A percentile compares a stretch with the other conserved stretches of the same genome.
Conservation (phyloP, 768 basidiomycete genomes). For the Agaricus blazei region DNA sequence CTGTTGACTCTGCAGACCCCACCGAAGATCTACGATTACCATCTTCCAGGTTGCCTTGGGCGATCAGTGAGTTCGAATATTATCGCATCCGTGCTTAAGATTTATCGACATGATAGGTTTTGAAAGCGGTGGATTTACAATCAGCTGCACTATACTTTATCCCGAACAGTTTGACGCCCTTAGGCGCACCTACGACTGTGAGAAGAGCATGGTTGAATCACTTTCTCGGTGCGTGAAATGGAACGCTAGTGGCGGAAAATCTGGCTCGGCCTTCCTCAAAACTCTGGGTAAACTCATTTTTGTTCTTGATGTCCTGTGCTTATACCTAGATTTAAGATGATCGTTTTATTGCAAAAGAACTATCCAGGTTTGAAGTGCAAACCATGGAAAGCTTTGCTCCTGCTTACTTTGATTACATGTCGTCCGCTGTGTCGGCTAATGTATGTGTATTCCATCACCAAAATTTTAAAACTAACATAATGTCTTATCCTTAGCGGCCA, state of each 20-base stretch:
- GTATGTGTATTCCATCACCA: constrained; percentile 37
- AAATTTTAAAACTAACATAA: background rate
- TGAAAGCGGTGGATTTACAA: constrained; percentile 83
- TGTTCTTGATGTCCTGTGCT: constrained; percentile 1
- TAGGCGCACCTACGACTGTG: constrained; percentile 88
- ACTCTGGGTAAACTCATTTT: constrained; percentile 37
- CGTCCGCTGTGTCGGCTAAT: constrained; percentile 81
- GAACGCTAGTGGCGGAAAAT: constrained; percentile 94
- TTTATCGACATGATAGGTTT: constrained; percentile 50
- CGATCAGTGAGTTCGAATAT: constrained; percentile 53
- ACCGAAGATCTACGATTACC: constrained; percentile 73
- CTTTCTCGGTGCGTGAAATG: constrained; percentile 93
- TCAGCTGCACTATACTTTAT: constrained; percentile 92
- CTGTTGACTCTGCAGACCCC: constrained; percentile 58
- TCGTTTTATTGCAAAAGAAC: constrained; percentile 97
- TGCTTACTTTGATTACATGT: constrained; percentile 97
- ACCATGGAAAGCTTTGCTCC: constrained; percentile 97
- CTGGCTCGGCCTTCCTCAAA: constrained; percentile 94
- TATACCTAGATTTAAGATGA: constrained; percentile 56
- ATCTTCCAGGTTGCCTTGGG: constrained; percentile 78
- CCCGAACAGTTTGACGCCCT: constrained; percentile 97
- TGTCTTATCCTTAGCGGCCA: constrained; percentile 57
- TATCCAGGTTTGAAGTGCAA: constrained; percentile 86
- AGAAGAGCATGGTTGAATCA: constrained; percentile 91
- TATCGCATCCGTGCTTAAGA: background rate